Conservation (phyloP, 2,329 filamentous ascomycete genomes). For the Ploettnerulaceae sp. region DNA sequence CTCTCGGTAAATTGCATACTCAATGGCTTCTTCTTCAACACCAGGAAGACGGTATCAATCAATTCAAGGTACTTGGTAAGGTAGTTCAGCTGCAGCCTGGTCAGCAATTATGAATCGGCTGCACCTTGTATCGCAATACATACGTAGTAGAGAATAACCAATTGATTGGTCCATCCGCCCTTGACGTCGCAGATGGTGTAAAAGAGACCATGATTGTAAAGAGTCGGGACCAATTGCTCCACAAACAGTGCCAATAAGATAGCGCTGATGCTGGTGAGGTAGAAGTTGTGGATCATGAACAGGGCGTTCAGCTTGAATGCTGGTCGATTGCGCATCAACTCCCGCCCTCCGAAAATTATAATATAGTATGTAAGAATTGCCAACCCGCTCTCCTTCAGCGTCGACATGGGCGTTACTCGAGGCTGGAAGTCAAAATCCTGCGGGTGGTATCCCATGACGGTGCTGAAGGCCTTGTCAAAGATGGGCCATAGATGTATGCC, state of each 20-base stretch:
- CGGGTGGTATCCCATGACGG: slow-evolving; percentile 72
- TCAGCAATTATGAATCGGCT: slow-evolving; percentile 35
- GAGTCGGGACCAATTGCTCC: slow-evolving; percentile 83
- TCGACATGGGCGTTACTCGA: slow-evolving; percentile 84
- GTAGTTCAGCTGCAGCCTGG: slow-evolving; percentile 74
- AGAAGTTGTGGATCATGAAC: slow-evolving; percentile 96
- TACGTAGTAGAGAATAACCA: slow-evolving; percentile 97
- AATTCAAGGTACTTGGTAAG: slow-evolving; percentile 97
- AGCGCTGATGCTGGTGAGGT: slow-evolving; percentile 80
- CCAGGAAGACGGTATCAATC: slow-evolving; percentile 91
- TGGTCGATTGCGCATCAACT: slow-evolving; percentile 82
- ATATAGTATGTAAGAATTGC: slow-evolving; percentile 87
- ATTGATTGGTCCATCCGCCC: slow-evolving; percentile 89
- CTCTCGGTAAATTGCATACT: slow-evolving; percentile 46
- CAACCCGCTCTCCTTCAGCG: slow-evolving; percentile 73
- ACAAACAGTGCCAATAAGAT: slow-evolving; percentile 78
- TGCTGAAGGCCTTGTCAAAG: slow-evolving; percentile 81
- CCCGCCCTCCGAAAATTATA: slow-evolving; percentile 87
- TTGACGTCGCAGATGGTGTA: slow-evolving; percentile 75
- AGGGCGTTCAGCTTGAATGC: slow-evolving; percentile 81
- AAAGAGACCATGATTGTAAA: slow-evolving; percentile 79
- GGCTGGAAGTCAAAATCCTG: slow-evolving; percentile 81
- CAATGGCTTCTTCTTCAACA: slow-evolving; percentile 98
- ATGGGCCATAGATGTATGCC: slow-evolving; percentile 89
- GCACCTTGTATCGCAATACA: slow-evolving; percentile 37